Conservation (phyloP, 2,329 filamentous ascomycete species). For the Neonectria sp. region DNA sequence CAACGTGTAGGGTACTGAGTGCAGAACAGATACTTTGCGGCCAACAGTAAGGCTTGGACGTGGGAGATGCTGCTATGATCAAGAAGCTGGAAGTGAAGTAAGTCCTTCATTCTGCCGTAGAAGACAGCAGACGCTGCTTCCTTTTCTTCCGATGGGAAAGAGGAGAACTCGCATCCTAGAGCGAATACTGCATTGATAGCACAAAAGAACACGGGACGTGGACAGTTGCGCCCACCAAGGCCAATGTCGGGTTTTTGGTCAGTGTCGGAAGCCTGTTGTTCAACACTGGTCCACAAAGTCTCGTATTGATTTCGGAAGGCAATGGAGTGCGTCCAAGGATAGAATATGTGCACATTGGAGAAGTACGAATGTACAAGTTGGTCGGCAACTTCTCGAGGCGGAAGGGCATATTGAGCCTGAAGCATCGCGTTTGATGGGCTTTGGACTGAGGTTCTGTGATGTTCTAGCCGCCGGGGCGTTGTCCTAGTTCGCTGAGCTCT, state of each 20-base stretch:
- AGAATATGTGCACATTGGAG: conserved; percentile 19
- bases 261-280: background rate
- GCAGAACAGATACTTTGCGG: conserved; percentile 6
- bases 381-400: conserved; percentile 12
- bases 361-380: conserved; percentile 10
- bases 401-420: conserved; percentile 13
- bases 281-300: conserved; percentile 4
- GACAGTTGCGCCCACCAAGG: conserved; percentile 1
- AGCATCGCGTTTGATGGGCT: conserved; percentile 4
- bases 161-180: conserved; percentile 17
- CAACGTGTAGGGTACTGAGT: conserved; percentile 21
- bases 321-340: conserved; percentile 20
- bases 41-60: conserved; percentile 14
- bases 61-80: conserved; percentile 11
- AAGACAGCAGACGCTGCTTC: conserved; percentile 10
- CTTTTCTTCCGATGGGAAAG: conserved; percentile 10
- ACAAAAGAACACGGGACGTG: conserved; percentile 9
- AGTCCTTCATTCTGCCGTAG: conserved; percentile 4
- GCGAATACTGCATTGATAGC: conserved; percentile 24
- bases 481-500: background rate
- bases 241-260: conserved; percentile 8
- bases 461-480: background rate
- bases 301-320: conserved; percentile 3
- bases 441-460: background rate
- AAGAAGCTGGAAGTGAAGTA: conserved; percentile 8